Percentiles rank a stretch among this genome's conserved stretches.
These are phyloP conservation scores for Termitomyces sp. DNA, from an alignment of 768 basidiomycete species.

Conservation along the genomic window DNA sequence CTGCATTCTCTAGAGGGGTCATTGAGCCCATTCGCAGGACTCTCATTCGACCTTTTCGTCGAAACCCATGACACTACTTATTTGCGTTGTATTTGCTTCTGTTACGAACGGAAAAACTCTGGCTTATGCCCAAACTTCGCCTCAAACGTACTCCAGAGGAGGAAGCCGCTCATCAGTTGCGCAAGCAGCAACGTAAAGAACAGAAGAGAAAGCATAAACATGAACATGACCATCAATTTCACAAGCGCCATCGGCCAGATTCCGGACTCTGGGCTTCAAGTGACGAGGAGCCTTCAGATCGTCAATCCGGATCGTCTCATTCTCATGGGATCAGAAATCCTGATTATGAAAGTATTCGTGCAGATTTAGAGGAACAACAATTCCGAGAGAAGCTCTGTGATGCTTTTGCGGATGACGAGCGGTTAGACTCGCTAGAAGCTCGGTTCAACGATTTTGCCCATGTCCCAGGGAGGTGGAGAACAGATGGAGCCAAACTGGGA, in stretches of 20 bases:
- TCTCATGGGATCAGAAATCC: slow-evolving; percentile 10
- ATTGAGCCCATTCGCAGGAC: slow-evolving; percentile 53
- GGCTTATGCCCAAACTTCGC: slow-evolving; percentile 45
- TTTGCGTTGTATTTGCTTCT: slow-evolving; percentile 9
- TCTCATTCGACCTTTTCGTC: slow-evolving; percentile 26
- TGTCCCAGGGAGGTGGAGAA: slow-evolving; percentile 67
- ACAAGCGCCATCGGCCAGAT: slow-evolving; percentile 12
- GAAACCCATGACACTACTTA: slow-evolving; percentile 11
- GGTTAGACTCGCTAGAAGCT: slow-evolving; percentile 56
- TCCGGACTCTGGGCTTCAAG: slow-evolving; percentile 43
- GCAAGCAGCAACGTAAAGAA: slow-evolving; percentile 34
- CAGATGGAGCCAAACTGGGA: slow-evolving; percentile 18
- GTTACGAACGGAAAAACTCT: slow-evolving; percentile 5
- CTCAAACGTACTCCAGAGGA: slow-evolving; percentile 64
- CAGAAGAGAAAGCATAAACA: slow-evolving; percentile 23
- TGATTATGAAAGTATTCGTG: slow-evolving; percentile 43
- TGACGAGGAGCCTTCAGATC: slow-evolving; percentile 28
- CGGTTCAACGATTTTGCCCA: slow-evolving; percentile 64
- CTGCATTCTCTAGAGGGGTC: slow-evolving; percentile 62
- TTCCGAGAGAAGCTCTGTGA: slow-evolving; percentile 73
- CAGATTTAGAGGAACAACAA: slow-evolving; percentile 54
- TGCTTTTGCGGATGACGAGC: slow-evolving; percentile 69
- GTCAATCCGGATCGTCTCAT: slow-evolving; percentile 15
- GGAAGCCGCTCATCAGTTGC: slow-evolving; percentile 36
- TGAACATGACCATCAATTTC: slow-evolving; percentile 12